These are phyloP conservation scores for Solanum hybrid DNA, from an alignment of 305 asterid genomes.

Conservation along the genomic window DNA sequence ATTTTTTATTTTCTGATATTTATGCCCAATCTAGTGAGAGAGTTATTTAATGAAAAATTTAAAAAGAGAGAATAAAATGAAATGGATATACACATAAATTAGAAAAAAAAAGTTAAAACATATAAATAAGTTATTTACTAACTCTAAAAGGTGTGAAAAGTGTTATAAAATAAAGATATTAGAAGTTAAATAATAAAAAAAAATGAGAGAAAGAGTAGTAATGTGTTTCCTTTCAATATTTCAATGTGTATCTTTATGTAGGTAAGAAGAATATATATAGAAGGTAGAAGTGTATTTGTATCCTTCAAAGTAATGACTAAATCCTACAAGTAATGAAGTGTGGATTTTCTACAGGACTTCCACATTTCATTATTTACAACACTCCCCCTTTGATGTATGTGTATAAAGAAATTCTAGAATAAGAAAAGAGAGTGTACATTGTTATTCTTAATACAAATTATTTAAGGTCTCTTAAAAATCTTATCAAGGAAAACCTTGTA, in stretches of 20 bases:
- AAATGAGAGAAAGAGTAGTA: neutral
- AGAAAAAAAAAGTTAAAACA: neutral
- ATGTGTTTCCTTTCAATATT: neutral
- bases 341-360: too few relatives aligned
- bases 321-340: too few relatives aligned
- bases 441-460: too few relatives aligned
- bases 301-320: too few relatives aligned
- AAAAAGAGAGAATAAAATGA: neutral
- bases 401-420: too few relatives aligned
- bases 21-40: neutral
- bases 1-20: too few relatives aligned
- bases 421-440: too few relatives aligned
- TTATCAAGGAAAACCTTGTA: too few relatives aligned
- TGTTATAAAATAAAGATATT: neutral
- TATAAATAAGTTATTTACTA: neutral
- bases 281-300: too few relatives aligned
- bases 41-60: neutral
- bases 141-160: neutral
- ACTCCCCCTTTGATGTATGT: too few relatives aligned
- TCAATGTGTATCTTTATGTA: neutral
- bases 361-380: too few relatives aligned
- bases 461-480: too few relatives aligned
- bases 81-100: neutral
- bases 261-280: neutral
- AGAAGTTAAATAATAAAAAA: neutral